A percentile compares a stretch with the other conserved stretches of the same genome.
phyloP scores from a whole-genome alignment of 2,329 filamentous ascomycete genomes.

The Aspergillus sp. region DNA sequence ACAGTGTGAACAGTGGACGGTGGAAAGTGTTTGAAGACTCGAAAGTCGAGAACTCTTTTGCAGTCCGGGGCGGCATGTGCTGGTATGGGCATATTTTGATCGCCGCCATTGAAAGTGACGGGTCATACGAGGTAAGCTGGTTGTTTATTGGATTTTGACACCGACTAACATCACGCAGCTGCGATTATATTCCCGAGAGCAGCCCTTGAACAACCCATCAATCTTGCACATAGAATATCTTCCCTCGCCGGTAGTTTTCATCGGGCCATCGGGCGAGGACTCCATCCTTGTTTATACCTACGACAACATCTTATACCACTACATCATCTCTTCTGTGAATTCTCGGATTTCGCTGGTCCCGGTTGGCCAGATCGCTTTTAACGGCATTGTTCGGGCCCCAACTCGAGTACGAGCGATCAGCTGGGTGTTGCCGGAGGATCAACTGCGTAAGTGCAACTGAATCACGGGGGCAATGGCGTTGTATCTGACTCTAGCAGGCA shows the following conservation, averaged over 20 bases:
- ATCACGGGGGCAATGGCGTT: not conserved
- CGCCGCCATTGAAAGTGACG: slow-evolving; percentile 83
- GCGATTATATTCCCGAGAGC: slow-evolving; percentile 88
- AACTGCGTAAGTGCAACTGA: slow-evolving; percentile 60
- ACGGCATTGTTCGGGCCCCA: slow-evolving; percentile 92
- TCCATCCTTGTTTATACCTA: slow-evolving; percentile 96
- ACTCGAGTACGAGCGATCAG: slow-evolving; percentile 89
- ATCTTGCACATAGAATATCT: slow-evolving; percentile 75
- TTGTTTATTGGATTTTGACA: not conserved
- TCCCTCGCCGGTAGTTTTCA: slow-evolving; percentile 81
- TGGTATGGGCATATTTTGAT: slow-evolving; percentile 97
- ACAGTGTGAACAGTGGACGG: slow-evolving; percentile 87
- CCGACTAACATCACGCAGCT: slow-evolving; percentile 49
- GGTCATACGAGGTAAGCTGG: slow-evolving; percentile 65
- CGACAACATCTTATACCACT: slow-evolving; percentile 94
- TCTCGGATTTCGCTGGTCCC: slow-evolving; percentile 77
- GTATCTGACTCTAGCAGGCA: slow-evolving; percentile 47
- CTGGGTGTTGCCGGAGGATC: slow-evolving; percentile 91
- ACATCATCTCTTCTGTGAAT: slow-evolving; percentile 73
- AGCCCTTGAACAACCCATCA: slow-evolving; percentile 69
- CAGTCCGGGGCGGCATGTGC: slow-evolving; percentile 93
- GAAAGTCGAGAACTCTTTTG: slow-evolving; percentile 82
- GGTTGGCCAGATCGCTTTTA: slow-evolving; percentile 96
- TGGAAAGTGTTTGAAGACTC: slow-evolving; percentile 93
- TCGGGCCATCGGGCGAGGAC: slow-evolving; percentile 87